Evolutionary conservation across 805 yeast genomes (phyloP).

Genomic region (Wickerhamomyces tratensis): DNA sequence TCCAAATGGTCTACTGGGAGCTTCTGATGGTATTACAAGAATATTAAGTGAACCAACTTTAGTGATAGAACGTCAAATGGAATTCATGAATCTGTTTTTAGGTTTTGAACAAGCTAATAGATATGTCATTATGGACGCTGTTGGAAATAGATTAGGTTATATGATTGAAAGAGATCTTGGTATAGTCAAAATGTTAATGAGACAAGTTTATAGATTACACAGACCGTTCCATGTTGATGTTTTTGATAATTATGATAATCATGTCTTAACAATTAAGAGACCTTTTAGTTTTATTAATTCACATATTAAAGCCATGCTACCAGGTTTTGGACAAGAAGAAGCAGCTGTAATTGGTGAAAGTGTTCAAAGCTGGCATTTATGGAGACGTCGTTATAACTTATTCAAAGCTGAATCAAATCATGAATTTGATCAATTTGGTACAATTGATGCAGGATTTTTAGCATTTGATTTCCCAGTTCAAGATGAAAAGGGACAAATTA

Average conservation of each 20-base stretch:
- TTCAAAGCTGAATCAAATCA: conserved; percentile 37
- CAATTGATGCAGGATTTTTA: conserved; percentile 77
- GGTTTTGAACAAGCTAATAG: conserved; percentile 90
- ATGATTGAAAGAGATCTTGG: conserved; percentile 70
- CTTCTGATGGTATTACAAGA: conserved; percentile 48
- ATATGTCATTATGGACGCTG: conserved; percentile 62
- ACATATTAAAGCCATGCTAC: conserved; percentile 65
- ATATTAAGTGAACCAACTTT: conserved; percentile 73
- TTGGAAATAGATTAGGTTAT: conserved; percentile 69
- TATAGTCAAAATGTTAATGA: conserved; percentile 48
- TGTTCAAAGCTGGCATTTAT: conserved; percentile 88
- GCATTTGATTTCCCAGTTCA: conserved; percentile 78
- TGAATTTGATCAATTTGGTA: conserved; percentile 68
- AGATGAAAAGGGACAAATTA: conserved; percentile 45
- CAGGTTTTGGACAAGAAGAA: conserved; percentile 36
- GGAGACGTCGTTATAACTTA: conserved; percentile 84
- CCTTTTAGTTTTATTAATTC: conserved; percentile 88
- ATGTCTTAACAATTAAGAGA: conserved; percentile 57
- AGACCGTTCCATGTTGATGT: conserved; percentile 77
- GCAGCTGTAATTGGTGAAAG: conserved; percentile 67
- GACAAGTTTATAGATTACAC: conserved; percentile 79
- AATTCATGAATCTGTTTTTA: conserved; percentile 74
- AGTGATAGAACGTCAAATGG: conserved; percentile 81
- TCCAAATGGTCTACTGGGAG: conserved; percentile 40
- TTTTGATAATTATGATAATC: conserved; percentile 52